Evolutionary conservation across 306 rosid genomes (phyloP).

Genomic region (Cicer cuneatum): DNA sequence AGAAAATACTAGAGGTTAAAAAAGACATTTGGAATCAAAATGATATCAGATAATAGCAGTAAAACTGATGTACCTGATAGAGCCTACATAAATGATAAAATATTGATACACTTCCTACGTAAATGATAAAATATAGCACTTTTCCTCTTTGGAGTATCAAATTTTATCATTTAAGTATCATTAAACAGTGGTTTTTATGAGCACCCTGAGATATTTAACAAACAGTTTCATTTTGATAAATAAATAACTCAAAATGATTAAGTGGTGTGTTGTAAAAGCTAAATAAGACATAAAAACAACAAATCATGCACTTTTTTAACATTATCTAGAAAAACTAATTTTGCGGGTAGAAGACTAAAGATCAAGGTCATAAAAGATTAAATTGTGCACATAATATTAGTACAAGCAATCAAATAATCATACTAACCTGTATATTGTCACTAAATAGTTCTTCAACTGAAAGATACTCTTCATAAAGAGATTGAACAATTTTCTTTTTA

Average conservation of each 20-base stretch:
- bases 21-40: constrained; percentile 31
- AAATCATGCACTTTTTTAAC: not conserved
- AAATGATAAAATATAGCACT: too few relatives aligned
- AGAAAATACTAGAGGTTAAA: constrained; percentile 47
- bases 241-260: constrained; percentile 34
- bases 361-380: constrained; percentile 23
- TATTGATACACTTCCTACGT: too few relatives aligned
- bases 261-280: constrained; percentile 9
- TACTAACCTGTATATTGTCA: constrained; percentile 83
- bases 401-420: constrained; percentile 38
- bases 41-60: constrained; percentile 30
- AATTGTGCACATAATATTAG: constrained; percentile 38
- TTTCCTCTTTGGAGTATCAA: constrained; percentile 98
- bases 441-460: constrained; percentile 90
- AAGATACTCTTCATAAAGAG: constrained; percentile 91
- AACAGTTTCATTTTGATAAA: constrained; percentile 33
- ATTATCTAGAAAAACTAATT: constrained; percentile 16
- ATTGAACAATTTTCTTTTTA: constrained; percentile 84
- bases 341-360: constrained; percentile 32
- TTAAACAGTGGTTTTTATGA: too few relatives aligned
- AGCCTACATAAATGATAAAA: constrained; percentile 93
- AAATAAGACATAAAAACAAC: constrained; percentile 10
- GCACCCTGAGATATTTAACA: not conserved
- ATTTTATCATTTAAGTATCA: too few relatives aligned
- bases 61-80: constrained; percentile 72